Base-by-base conservation (phyloP, 2,329 filamentous ascomycete species). In the Ophidiomyces ophidiicola region DNA sequence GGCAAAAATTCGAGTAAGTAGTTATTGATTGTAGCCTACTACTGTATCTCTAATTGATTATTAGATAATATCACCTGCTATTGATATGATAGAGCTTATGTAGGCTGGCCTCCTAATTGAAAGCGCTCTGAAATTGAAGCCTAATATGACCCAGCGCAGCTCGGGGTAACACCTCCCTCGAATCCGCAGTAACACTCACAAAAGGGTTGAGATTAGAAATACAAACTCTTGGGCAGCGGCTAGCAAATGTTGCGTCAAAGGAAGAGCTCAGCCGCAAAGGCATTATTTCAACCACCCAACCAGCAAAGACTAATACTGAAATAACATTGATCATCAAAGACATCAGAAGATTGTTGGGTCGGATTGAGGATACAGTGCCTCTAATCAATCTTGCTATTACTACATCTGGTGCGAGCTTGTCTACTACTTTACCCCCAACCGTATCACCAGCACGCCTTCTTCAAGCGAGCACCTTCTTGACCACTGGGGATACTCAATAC, bases 301-400 rank as follows among this genome's bases (percentile, higher is more conserved):
- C 69, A 17, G 68, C 70, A 10, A 64, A 72, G 42, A 77, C 73
- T 44, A 71, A 79, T 41, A 59, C 66, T 1, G 78, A 88, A 52
- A 66, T 94, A 15, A 69, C 73, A 37, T 62, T 66, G 26, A 82
- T 96, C 46, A 75, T 88, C 37, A 55, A 64, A 7, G 82, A 87
- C 32, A 88, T 94, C 53, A 82, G 78, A 53, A 69, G 65, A 8
- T 63, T 98, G 2, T 70, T 96, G 1, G 63, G 67, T 7, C 76
- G 80, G 6, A 93, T 98, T 45, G 88, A 96, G 57, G 80, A 90
- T 58, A 82, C 88, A 8, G 84, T 96, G 7, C 88, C 88, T 0
- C 68, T 94, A 3, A 80, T 98, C 56, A 94, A 90, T 51, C 70
- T 98, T 19, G 90, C 90, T 40, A 93, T 98, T 48, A 90, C 85